Base-by-base conservation (phyloP, 2,329 filamentous ascomycete genomes). In the Pezicula rhizophila region DNA sequence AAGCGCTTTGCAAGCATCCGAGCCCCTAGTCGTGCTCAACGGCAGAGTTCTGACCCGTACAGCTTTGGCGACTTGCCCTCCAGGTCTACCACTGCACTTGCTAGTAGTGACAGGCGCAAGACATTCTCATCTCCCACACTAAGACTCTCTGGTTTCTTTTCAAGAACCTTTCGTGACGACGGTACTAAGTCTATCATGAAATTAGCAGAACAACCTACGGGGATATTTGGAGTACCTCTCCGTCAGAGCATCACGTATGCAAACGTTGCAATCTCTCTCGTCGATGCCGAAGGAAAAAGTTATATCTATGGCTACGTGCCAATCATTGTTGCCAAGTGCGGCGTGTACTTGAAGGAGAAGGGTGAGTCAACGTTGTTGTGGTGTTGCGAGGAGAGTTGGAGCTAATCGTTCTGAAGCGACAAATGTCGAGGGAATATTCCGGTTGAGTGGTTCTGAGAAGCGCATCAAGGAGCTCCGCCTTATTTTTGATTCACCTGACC, bases 291-390 rank as follows among this genome's bases (percentile, higher is more conserved):
- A 57, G 92, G 92, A 28, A 83, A 93, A 67, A 96, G 89, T 70
- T 97, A 96, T 68, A 96, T 97, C 47, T 99, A 97, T 67, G 93
- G 93, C 63, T 97, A 97, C 64, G 92, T 99, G 7, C 93, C 93
- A 15, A 97, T 99, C 56, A 92, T 99, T 39, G 92, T 99, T 47
- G 93, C 93, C 33, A 99, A 99, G 68, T 97, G 93, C 66, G 93
- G 93, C 54, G 91, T 99, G 4, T 99, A 91, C 59, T 68, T 99
- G 57, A 99, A 99, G 69, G 93, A 99, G 68, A 96, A 95, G 80
- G 93, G 93, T 96, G 68, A 57, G 79, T 70, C 45, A 14, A 25
- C 8, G 18, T 42, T 47, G 25, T 5, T 57, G 10, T 35, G 37
- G 18, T 26, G 15, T 47, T 42, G 28, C 49, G 20, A 11, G 20